Evolutionary conservation across 306 rosid genomes (phyloP).

Genomic region (Cucumis hystrix): DNA sequence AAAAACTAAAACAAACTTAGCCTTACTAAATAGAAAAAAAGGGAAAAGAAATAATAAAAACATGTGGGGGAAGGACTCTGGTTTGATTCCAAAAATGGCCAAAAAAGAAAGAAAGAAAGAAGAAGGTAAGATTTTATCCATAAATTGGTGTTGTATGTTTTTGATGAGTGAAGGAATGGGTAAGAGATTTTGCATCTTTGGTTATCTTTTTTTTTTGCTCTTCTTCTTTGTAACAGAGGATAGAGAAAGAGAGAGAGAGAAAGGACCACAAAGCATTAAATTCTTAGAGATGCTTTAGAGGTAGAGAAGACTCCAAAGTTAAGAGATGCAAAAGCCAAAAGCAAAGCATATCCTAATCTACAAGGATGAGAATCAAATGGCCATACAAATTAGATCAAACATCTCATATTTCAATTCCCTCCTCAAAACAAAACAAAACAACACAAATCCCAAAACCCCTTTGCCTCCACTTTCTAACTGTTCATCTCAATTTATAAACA

Average conservation of each 20-base stretch:
- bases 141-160: background rate
- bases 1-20: background rate
- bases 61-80: background rate
- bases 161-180: slow-evolving; percentile 8
- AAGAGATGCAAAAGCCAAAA: slow-evolving; percentile 15
- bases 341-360: slow-evolving; percentile 22
- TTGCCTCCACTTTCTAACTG: too few relatives aligned
- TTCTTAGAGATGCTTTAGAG: background rate
- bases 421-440: background rate
- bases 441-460: too few relatives aligned
- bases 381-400: slow-evolving; percentile 21
- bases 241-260: background rate
- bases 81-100: background rate
- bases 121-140: background rate
- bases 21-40: too few relatives aligned
- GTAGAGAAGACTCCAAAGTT: slow-evolving; percentile 7
- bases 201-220: background rate
- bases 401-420: background rate
- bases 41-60: too few relatives aligned
- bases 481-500: background rate
- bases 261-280: slow-evolving; percentile 21
- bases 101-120: background rate
- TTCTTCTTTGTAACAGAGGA: background rate
- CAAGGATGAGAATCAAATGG: slow-evolving; percentile 15
- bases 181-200: background rate